Evolutionary conservation across 768 basidiomycete species (phyloP), one percentile per base, ranked within the genome.

Genomic region (Inosperma sp.): DNA sequence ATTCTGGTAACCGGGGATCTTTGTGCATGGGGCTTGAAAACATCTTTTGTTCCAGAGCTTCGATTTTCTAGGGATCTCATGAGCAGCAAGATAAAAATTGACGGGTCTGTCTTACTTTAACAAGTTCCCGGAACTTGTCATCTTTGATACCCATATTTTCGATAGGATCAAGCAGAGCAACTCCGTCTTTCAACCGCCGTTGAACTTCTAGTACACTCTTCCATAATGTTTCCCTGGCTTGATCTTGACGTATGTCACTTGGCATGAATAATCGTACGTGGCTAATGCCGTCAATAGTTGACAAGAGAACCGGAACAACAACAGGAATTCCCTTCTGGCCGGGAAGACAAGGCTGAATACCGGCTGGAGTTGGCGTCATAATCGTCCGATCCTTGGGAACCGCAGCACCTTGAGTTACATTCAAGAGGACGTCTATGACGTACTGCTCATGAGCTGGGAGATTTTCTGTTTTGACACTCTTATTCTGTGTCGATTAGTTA

Each of bases 121-220:
- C 78, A 1, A 98, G 78, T 41, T 83, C 81, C 61, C 81, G 81
- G 72, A 99, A 99, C 58, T 88, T 92, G 29, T 90, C 88, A 59
- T 98, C 96, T 51, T 87, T 91, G 65, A 99, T 96, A 8, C 83
- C 85, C 93, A 98, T 93, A 64, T 97, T 92, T 61, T 89, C 78
- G 23, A 98, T 74, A 0, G 96, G 96, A 63, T 98, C 96, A 9
- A 99, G 75, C 7, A 94, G 69, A 0, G 88, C 72, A 49, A 97
- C 82, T 2, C 93, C 93, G 39, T 91, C 80, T 0, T 93, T 89
- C 70, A 93, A 93, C 42, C 94, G 79, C 49, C 84, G 79, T 52
- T 93, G 84, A n/a, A 96, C 90, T 65, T 98, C 95, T 26, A 84
- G 64, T 13, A 98, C 81, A 54, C 86, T 88, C 73, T 93, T 94